A percentile compares a stretch with the other conserved stretches of the same genome.
Conservation (phyloP, 768 basidiomycete species). For the Pisolithus orientalis region DNA sequence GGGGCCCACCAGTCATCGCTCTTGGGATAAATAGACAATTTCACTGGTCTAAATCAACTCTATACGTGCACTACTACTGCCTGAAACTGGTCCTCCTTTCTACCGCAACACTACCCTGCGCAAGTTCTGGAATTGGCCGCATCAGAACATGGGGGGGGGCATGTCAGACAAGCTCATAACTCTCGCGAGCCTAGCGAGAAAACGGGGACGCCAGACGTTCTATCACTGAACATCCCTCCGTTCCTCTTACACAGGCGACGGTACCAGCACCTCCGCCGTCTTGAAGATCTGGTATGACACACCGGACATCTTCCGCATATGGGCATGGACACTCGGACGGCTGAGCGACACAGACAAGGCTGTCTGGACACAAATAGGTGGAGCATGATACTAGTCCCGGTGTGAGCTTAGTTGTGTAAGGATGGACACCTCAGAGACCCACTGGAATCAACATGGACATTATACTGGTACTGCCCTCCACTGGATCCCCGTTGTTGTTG, state of each 20-base stretch:
- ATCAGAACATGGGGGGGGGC: background rate
- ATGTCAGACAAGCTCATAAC: background rate
- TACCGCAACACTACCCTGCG: no score
- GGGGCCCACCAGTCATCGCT: no score
- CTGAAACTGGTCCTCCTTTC: no score
- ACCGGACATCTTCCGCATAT: constrained; percentile 68
- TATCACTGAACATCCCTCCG: constrained; percentile 55
- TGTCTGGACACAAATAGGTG: constrained; percentile 69
- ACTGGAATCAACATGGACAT: constrained; percentile 61
- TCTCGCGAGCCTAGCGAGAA: constrained; percentile 8
- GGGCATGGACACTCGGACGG: constrained; percentile 74
- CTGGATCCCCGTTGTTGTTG: constrained; percentile 37
- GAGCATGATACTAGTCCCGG: constrained; percentile 57
- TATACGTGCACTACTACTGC: no score
- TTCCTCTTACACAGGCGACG: constrained; percentile 65
- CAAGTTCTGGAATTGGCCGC: no score
- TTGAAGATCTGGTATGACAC: constrained; percentile 57
- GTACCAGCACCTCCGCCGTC: constrained; percentile 46
- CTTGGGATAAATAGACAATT: no score
- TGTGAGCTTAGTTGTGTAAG: background rate
- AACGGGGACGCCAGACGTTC: constrained; percentile 36
- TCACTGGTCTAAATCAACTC: no score
- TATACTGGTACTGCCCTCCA: constrained; percentile 55
- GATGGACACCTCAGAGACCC: constrained; percentile 12
- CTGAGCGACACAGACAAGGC: constrained; percentile 53